Evolutionary conservation across 75 land plant species (phyloP), one percentile per base, ranked within the genome.

Genomic region (Sequoia sempervirens): DNA sequence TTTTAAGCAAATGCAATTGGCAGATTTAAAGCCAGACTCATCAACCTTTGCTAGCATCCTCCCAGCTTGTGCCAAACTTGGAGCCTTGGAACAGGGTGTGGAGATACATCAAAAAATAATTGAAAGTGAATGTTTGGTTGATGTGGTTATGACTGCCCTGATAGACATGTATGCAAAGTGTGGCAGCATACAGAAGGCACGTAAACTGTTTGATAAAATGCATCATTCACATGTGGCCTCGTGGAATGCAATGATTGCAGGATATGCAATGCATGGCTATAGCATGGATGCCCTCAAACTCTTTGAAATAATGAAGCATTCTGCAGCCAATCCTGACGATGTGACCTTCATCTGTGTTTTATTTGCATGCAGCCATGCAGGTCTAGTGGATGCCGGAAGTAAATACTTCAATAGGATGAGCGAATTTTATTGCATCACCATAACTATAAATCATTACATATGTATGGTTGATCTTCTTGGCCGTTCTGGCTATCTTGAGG

Each of bases 21-120:
- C 9, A 34, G 87, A 83, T 38, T 80, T 90, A 43, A 89, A 68
- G 66, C 90, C 90, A 18, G 89, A 82, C 83, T 70, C 64, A 36
- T 88, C 87, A 84, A 89, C 92, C 38, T 86, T 90, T 72, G 68
- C 88, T 1, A 88, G 84, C 64, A 18, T 90, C 30, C n/a, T 92
- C 80, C 86, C 89, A 6, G 80, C 85, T 2, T 90, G 90, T 56
- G 46, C 72, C 5, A 82, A 87, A 14, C 11, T 80, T 1, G 87
- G 88, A 14, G 80, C 73, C 50, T 15, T 85, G 12, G 72, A 81
- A 61, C 66, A 61, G n/a, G 66, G 66, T 23, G 8, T 61, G 66
- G 66, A 61, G 66, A 61, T 61, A 5, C 20, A 20, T 79, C 28
- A 88, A 89, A 14, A 69, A 81, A 32, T 85, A 61, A 61, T 61